Evolutionary conservation across 257 asterid genomes (phyloP), one percentile per base, ranked within the genome.

Genomic region (Pogostemon cablin): DNA sequence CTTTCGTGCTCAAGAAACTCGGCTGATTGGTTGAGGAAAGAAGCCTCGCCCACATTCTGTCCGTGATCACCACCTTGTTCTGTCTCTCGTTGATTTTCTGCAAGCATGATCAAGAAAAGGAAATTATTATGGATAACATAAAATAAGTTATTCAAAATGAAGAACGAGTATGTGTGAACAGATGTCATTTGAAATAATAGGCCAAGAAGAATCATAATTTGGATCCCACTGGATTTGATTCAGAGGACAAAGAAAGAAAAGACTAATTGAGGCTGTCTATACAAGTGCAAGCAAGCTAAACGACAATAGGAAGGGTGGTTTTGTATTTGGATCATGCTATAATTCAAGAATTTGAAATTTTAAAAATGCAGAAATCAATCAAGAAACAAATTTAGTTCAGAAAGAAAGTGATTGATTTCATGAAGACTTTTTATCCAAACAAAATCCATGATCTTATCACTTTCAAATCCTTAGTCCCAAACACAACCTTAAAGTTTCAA

Each of bases 31-130:
- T 93, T 4, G 98, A 93, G 5, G 97, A 87, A 11, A 93, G 81
- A 61, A 93, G 90, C 69, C 97, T 80, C 0, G 97, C 98, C 98
- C 98, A 93, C 98, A 93, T 93, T 73, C 98, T 83, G 72, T 93
- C 98, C 8, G 98, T 93, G 75, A 93, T 88, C 81, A 93, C 93
- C 15, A 93, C 97, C 83, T 80, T 81, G 82, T 90, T 79, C 83
- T 70, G 90, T 58, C 54, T 71, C 86, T 88, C 96, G 6, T 74
- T 88, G 7, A 93, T 93, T 54, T 86, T 79, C 98, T 88, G 95
- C 86, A 68, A 15, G 17, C 17, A 15, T 15, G 17, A 15, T 15
- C 17, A 15, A 15, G 17, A 15, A 15, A 15, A 15, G 17, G 17
- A 15, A 15, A 15, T 15, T 15, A 15, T 15, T 15, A 15, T 15